phyloP scores from a whole-genome alignment of 2,329 filamentous ascomycete species.

The Aspergillus cejpii region DNA sequence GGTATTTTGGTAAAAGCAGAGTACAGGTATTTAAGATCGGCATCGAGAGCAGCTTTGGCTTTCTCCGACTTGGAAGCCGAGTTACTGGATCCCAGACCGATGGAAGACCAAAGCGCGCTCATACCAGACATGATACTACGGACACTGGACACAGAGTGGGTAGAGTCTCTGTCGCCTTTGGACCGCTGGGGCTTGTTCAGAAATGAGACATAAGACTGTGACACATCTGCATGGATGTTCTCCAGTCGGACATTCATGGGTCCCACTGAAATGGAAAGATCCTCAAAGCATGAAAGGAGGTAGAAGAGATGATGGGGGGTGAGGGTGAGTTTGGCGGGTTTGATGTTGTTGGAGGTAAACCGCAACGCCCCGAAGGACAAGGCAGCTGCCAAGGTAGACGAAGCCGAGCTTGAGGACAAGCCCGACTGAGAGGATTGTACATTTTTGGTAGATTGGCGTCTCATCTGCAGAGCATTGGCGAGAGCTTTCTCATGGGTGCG shows the following conservation, averaged over 20 bases:
- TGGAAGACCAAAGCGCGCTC: constrained; percentile 84
- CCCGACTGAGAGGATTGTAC: constrained; percentile 51
- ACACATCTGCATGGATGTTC: constrained; percentile 81
- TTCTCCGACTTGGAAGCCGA: constrained; percentile 78
- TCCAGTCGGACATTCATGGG: constrained; percentile 95
- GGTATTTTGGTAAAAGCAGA: constrained; percentile 98
- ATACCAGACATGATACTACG: constrained; percentile 96
- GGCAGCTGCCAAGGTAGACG: constrained; percentile 68
- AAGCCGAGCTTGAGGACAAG: constrained; percentile 60
- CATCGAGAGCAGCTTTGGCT: constrained; percentile 75
- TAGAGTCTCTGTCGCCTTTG: constrained; percentile 79
- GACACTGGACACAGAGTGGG: constrained; percentile 93
- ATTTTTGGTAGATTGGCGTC: constrained; percentile 63
- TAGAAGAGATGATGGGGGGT: constrained; percentile 97
- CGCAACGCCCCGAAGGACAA: constrained; percentile 78
- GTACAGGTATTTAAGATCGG: constrained; percentile 91
- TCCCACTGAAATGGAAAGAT: constrained; percentile 80
- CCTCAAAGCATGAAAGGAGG: constrained; percentile 88
- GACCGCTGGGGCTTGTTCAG: constrained; percentile 74
- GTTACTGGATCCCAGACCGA: constrained; percentile 74
- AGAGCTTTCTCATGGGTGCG: constrained; percentile 95
- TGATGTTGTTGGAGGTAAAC: constrained; percentile 77
- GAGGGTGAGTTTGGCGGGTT: constrained; percentile 83
- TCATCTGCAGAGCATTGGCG: constrained; percentile 87
- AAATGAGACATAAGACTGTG: constrained; percentile 90